Evolutionary conservation across 2,329 filamentous ascomycete species (phyloP), one percentile per base, ranked within the genome.

Genomic region (Aspergillus versicolor): DNA sequence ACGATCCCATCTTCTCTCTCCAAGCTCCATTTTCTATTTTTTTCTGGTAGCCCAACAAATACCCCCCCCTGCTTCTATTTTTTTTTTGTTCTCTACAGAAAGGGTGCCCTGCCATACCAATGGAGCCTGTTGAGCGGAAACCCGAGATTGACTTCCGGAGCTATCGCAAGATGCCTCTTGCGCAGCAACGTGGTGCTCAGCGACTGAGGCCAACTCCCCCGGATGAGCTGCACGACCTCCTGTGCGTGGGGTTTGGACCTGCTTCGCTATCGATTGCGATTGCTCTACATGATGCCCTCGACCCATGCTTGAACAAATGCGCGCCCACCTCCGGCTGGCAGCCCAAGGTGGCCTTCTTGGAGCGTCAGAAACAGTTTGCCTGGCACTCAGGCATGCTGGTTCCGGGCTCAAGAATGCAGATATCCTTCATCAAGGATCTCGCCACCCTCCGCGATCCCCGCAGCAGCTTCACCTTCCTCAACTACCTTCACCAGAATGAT

Each of bases 301-400:
- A 70, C 70, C 77, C 43, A 65, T 82, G 61, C 46, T 66, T 69
- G 38, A 75, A 80, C 57, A 73, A 75, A 40, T 75, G 70, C 60
- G 67, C 75, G 34, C 51, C 77, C 8, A 68, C 70, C 42, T 52
- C 77, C 6, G 68, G 71, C 54, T 67, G 71, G 56, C 65, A 74
- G 44, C 89, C 91, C 47, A 91, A 89, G 71, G 87, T 96, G 3
- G 83, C 90, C 44, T 97, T 97, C 75, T 77, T 97, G 22, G 93
- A 97, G 79, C 89, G 90, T 73, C 93, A 97, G 75, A 70, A 80
- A 32, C 78, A 82, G 47, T 97, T 97, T 70, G 86, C 89, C 57
- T 97, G 93, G 93, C 93, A 97, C 74, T 87, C 91, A 0, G 93
- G 93, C 58, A 97, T 97, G 93, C 85, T 97, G 58, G 84, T 97